phyloP scores from a whole-genome alignment of 805 yeast species.

The Nakazawaea pomicola region DNA sequence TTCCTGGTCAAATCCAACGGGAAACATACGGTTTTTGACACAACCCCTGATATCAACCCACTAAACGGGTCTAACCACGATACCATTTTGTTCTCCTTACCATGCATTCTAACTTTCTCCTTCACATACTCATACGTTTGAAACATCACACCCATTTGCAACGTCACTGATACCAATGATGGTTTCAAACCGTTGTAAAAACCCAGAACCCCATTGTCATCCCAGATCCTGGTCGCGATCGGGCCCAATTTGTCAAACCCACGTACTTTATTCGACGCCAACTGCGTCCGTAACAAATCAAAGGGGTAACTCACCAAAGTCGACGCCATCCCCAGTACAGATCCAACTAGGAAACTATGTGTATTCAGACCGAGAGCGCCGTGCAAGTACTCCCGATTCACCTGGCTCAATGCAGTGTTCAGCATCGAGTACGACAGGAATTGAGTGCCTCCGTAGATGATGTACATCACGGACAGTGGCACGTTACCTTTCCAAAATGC shows the following conservation, averaged over 20 bases:
- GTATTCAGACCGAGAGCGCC: slow-evolving; percentile 27
- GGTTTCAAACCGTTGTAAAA: slow-evolving; percentile 47
- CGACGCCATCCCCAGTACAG: slow-evolving; percentile 70
- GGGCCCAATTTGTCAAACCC: slow-evolving; percentile 27
- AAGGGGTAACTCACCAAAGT: slow-evolving; percentile 80
- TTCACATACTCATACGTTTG: slow-evolving; percentile 56
- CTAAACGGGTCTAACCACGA: slow-evolving; percentile 44
- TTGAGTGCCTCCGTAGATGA: slow-evolving; percentile 81
- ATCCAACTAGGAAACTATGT: slow-evolving; percentile 60
- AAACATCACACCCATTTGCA: slow-evolving; percentile 73
- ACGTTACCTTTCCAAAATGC: slow-evolving; percentile 96
- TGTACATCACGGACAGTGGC: slow-evolving; percentile 85
- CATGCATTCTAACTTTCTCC: slow-evolving; percentile 31
- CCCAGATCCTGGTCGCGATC: slow-evolving; percentile 31
- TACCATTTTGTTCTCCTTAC: slow-evolving; percentile 14
- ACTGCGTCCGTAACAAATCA: slow-evolving; percentile 82
- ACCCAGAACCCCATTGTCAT: slow-evolving; percentile 34
- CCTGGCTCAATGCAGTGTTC: slow-evolving; percentile 36
- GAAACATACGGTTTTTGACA: slow-evolving; percentile 69
- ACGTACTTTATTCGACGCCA: slow-evolving; percentile 56
- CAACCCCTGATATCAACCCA: slow-evolving; percentile 71
- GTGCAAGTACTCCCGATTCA: slow-evolving; percentile 19
- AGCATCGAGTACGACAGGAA: slow-evolving; percentile 64
- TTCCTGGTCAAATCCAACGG: slow-evolving; percentile 85
- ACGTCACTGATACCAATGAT: slow-evolving; percentile 56